These are phyloP conservation scores for Asparagopsis taxiformis DNA, from an alignment of 31 red algal species.

Conservation along the genomic window DNA sequence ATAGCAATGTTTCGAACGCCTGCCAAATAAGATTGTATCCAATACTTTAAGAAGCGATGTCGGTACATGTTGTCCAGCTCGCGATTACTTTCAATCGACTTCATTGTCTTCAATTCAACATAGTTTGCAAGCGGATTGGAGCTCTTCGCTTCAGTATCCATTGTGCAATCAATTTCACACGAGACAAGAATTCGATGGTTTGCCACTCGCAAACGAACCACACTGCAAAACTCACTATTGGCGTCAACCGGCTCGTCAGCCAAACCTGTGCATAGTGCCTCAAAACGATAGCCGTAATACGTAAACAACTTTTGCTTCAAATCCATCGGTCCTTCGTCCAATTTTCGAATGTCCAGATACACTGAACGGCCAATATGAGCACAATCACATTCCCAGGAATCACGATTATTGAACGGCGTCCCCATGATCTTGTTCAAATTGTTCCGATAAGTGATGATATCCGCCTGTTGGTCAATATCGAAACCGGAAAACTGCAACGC, in stretches of 20 bases:
- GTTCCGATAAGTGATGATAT: conserved; percentile 84
- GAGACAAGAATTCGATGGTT: conserved; percentile 71
- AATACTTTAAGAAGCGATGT: conserved; percentile 70
- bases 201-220: conserved; percentile 50
- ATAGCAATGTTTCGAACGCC: conserved; percentile 69
- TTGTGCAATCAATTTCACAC: conserved; percentile 81
- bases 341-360: conserved; percentile 60
- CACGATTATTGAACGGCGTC: conserved; percentile 59
- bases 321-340: conserved; percentile 4
- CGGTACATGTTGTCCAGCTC: conserved; percentile 53
- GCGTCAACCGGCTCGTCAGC: conserved; percentile 74
- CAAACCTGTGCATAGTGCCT: conserved; percentile 65
- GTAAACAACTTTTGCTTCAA: conserved; percentile 21
- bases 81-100: conserved; percentile 7
- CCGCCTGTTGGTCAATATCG: conserved; percentile 37
- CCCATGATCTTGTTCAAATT: conserved; percentile 90
- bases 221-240: conserved; percentile 83
- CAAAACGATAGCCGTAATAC: conserved; percentile 87
- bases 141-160: not conserved
- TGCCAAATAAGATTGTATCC: conserved; percentile 81
- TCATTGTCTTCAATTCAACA: conserved; percentile 84
- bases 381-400: conserved; percentile 75
- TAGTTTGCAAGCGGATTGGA: conserved; percentile 31
- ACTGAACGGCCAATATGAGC: conserved; percentile 47
- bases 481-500: conserved; percentile 16